A percentile compares a stretch with the other conserved stretches of the same genome.
phyloP scores from a whole-genome alignment of 805 yeast genomes.

The Zygotorulaspora danielsina region DNA sequence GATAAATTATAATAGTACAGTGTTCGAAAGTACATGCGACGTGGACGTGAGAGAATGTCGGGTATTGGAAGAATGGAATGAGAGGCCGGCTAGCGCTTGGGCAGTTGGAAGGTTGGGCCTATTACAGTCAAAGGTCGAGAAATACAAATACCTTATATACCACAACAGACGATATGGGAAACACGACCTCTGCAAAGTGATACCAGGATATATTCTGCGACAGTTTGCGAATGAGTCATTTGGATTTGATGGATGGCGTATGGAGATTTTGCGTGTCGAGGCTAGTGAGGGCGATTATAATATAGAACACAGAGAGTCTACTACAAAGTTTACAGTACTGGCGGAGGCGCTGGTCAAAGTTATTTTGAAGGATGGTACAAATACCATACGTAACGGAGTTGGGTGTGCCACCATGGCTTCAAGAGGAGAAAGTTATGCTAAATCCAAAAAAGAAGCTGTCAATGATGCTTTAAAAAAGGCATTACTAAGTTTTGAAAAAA shows the following conservation, averaged over 20 bases:
- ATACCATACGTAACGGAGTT: conserved; percentile 70
- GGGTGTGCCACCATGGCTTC: conserved; percentile 61
- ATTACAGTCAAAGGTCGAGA: conserved; percentile 46
- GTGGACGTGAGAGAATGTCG: conserved; percentile 27
- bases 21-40: conserved; percentile 20
- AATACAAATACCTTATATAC: conserved; percentile 26
- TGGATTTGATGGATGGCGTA: conserved; percentile 57
- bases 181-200: conserved; percentile 25
- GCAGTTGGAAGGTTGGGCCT: conserved; percentile 45
- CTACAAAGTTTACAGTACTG: conserved; percentile 24
- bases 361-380: conserved; percentile 75
- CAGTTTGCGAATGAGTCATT: conserved; percentile 48
- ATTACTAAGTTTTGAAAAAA: conserved; percentile 72
- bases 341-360: conserved; percentile 53
- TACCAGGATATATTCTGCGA: conserved; percentile 37
- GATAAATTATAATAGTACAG: conserved; percentile 19
- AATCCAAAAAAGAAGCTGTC: conserved; percentile 80
- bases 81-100: conserved; percentile 45
- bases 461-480: conserved; percentile 80
- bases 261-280: conserved; percentile 36
- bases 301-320: conserved; percentile 3
- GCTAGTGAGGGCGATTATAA: conserved; percentile 16
- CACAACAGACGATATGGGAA: conserved; percentile 28
- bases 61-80: conserved; percentile 34
- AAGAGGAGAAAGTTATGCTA: conserved; percentile 70